phyloP scores from a whole-genome alignment of 1,284 basidiomycete species.

The Melampsora occidentalis region DNA sequence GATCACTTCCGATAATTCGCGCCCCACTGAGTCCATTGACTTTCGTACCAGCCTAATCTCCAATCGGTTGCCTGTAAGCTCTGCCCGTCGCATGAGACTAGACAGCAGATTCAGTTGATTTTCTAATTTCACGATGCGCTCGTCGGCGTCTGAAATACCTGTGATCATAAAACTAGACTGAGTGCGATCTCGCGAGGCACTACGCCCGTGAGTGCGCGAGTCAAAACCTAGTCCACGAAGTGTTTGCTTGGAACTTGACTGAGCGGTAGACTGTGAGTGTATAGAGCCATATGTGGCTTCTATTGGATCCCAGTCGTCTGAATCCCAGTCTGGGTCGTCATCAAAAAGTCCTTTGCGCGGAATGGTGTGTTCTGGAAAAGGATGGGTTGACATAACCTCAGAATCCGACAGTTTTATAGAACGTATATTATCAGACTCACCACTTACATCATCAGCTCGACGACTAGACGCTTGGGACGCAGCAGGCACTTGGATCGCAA shows the following conservation, averaged over 20 bases:
- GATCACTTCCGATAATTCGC: constrained; percentile 75
- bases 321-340: constrained; percentile 17
- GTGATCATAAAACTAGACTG: constrained; percentile 60
- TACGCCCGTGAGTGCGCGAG: constrained; percentile 32
- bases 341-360: constrained; percentile 40
- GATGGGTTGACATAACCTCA: neutral
- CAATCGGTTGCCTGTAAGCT: constrained; percentile 80
- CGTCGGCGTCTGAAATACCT: constrained; percentile 72
- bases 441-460: neutral
- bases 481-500: neutral
- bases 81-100: constrained; percentile 84
- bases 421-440: neutral
- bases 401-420: neutral
- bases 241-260: neutral
- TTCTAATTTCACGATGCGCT: constrained; percentile 71
- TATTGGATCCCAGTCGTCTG: neutral
- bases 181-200: constrained; percentile 31
- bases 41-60: constrained; percentile 77
- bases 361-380: neutral
- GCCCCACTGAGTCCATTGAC: constrained; percentile 73
- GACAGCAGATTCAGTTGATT: constrained; percentile 78
- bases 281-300: neutral
- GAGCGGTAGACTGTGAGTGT: neutral
- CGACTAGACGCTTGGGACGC: neutral
- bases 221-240: neutral